These are phyloP conservation scores for Candida krabiensis DNA, from an alignment of 805 yeast genomes.

Conservation along the genomic window DNA sequence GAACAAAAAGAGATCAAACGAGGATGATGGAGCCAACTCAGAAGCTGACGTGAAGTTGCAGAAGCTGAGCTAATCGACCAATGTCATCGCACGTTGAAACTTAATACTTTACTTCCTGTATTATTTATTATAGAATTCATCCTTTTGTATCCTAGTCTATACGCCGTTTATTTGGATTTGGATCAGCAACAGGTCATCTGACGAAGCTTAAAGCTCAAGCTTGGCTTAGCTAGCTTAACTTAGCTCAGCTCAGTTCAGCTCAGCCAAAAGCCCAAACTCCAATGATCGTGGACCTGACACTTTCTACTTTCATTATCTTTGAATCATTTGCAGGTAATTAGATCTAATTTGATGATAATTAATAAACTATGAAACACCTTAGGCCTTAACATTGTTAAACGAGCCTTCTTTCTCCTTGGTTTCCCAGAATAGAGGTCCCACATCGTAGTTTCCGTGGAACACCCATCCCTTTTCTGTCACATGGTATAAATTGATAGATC, in stretches of 20 bases:
- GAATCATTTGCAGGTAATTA: too few species aligned
- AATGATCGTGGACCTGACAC: too few species aligned
- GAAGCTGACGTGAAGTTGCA: slow-evolving; percentile 12
- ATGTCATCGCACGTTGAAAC: too few species aligned
- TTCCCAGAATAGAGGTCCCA: slow-evolving; percentile 89
- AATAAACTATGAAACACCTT: slow-evolving; percentile 9
- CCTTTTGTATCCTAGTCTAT: neutral
- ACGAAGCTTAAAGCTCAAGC: too few species aligned
- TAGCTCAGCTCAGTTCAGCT: too few species aligned
- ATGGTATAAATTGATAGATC: slow-evolving; percentile 90
- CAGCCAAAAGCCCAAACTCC: too few species aligned
- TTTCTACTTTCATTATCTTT: neutral
- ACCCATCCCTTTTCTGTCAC: slow-evolving; percentile 94
- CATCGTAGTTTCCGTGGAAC: slow-evolving; percentile 93
- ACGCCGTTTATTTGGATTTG: too few species aligned
- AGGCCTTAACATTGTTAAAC: slow-evolving; percentile 74
- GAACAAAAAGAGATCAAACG: slow-evolving; percentile 8
- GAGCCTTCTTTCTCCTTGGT: slow-evolving; percentile 85
- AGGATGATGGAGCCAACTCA: slow-evolving; percentile 1
- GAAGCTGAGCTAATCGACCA: slow-evolving; percentile 5
- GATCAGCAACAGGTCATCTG: too few species aligned
- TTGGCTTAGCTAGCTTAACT: too few species aligned
- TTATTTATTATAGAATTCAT: neutral
- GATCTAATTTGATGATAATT: neutral
- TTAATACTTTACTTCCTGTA: neutral